Conservation (phyloP, 2,329 filamentous ascomycete species). For the Trichoderma atrobrunneum region DNA sequence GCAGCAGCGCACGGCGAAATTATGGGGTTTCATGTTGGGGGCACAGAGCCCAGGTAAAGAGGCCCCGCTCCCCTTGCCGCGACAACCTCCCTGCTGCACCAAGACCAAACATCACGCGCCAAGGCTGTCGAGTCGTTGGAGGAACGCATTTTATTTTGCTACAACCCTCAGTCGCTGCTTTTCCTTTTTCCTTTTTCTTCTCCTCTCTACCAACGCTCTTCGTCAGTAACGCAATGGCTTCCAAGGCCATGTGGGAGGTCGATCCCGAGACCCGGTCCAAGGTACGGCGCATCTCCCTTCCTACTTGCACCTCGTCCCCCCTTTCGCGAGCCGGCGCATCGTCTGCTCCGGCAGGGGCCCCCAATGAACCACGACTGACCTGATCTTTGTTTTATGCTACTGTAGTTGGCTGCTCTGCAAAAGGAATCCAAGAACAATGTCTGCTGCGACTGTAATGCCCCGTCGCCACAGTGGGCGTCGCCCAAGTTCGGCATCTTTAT, state of each 20-base stretch:
- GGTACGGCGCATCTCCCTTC: conserved; percentile 48
- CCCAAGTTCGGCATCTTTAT: conserved; percentile 99
- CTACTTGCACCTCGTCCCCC: conserved; percentile 5
- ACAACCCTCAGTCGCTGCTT: not conserved
- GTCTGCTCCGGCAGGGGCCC: not conserved
- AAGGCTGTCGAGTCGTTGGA: not conserved
- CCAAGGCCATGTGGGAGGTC: conserved; percentile 95
- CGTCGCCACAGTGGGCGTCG: conserved; percentile 95
- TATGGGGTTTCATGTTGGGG: conserved; percentile 14
- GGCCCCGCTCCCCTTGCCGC: conserved; percentile 11
- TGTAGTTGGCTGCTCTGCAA: conserved; percentile 81
- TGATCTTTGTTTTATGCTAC: conserved; percentile 17
- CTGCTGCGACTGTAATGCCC: conserved; percentile 94
- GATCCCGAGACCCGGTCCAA: conserved; percentile 96
- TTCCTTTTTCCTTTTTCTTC: not conserved
- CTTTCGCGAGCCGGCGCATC: conserved; percentile 12
- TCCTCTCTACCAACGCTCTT: not conserved
- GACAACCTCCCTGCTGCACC: conserved; percentile 9
- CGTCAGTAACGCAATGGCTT: conserved; percentile 46
- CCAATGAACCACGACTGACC: conserved; percentile 16
- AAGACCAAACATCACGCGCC: conserved; percentile 16
- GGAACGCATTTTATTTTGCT: not conserved
- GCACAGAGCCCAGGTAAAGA: not conserved
- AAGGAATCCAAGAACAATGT: conserved; percentile 84
- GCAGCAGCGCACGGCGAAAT: not conserved